Evolutionary conservation across 352 stramenopile species (phyloP).

Genomic region (Achlya hypogyna): DNA sequence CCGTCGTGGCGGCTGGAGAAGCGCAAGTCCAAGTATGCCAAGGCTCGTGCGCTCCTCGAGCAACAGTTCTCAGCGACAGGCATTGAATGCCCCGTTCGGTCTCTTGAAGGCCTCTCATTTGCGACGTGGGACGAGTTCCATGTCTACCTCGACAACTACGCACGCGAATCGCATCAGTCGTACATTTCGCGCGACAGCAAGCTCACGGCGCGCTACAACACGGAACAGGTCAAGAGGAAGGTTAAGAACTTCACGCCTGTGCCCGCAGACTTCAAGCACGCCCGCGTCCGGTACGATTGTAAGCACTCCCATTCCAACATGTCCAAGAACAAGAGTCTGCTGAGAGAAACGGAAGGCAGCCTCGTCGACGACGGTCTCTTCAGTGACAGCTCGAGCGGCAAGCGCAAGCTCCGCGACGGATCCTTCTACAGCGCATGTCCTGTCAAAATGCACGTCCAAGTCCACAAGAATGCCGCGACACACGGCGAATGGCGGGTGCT

Average conservation of each 20-base stretch:
- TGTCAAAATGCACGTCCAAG: slow-evolving; percentile 17
- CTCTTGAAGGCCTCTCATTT: slow-evolving; percentile 11
- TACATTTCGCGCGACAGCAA: slow-evolving; percentile 17
- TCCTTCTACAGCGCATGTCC: slow-evolving; percentile 13
- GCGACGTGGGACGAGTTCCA: slow-evolving; percentile 8
- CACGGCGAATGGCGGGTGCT: slow-evolving; percentile 6
- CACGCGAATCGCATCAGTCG: not conserved
- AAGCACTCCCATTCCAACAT: slow-evolving; percentile 19
- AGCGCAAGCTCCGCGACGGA: slow-evolving; percentile 5
- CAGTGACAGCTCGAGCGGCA: not conserved
- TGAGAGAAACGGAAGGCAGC: not conserved
- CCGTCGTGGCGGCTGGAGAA: slow-evolving; percentile 13
- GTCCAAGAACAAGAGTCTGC: slow-evolving; percentile 17
- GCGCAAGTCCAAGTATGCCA: slow-evolving; percentile 10
- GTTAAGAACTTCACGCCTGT: slow-evolving; percentile 12
- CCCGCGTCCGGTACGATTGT: slow-evolving; percentile 13
- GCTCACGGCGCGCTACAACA: slow-evolving; percentile 12
- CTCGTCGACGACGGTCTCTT: not conserved
- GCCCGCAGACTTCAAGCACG: slow-evolving; percentile 5
- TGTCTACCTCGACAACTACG: not conserved
- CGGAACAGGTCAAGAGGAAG: slow-evolving; percentile 6
- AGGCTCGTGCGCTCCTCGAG: slow-evolving; percentile 8
- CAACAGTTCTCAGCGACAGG: not conserved
- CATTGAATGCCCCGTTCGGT: slow-evolving; percentile 2
- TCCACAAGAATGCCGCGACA: not conserved